Percentiles rank a stretch among this genome's conserved stretches.
Evolutionary conservation across 495 filamentous ascomycete genomes (phyloP).

Genomic region (Xylaria cubensis): DNA sequence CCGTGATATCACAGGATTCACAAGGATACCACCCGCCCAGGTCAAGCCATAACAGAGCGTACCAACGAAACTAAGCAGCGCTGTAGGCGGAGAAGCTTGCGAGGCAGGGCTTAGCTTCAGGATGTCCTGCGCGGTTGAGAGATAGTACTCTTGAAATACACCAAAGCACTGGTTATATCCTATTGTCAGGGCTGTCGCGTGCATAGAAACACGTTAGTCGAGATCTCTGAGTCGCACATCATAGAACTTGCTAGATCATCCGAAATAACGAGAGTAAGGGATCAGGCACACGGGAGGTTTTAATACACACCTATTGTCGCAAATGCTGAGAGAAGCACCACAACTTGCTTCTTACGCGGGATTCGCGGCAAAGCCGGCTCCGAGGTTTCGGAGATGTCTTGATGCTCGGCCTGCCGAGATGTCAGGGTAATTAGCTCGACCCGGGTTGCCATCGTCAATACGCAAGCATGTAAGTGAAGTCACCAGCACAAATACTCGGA

Average conservation of each 20-base stretch:
- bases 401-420: conserved; percentile 17
- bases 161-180: conserved; percentile 59
- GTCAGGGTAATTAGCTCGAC: conserved; percentile 31
- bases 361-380: conserved; percentile 39
- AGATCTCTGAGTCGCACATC: no score
- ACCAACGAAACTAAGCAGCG: conserved; percentile 57
- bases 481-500: neutral
- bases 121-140: conserved; percentile 48
- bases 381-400: conserved; percentile 12
- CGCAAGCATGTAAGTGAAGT: neutral
- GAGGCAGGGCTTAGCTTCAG: conserved; percentile 41
- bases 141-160: conserved; percentile 58
- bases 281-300: no score
- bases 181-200: conserved; percentile 52
- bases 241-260: no score
- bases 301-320: conserved; percentile 28
- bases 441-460: conserved; percentile 16
- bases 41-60: conserved; percentile 57
- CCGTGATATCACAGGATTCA: conserved; percentile 56
- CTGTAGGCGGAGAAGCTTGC: conserved; percentile 42
- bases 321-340: conserved; percentile 53
- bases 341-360: conserved; percentile 50
- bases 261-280: no score
- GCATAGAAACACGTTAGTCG: no score
- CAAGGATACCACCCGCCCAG: conserved; percentile 56